Evolutionary conservation across 352 stramenopile species (phyloP), one percentile per base, ranked within the genome.

Genomic region (Globisporangium radiosum): DNA sequence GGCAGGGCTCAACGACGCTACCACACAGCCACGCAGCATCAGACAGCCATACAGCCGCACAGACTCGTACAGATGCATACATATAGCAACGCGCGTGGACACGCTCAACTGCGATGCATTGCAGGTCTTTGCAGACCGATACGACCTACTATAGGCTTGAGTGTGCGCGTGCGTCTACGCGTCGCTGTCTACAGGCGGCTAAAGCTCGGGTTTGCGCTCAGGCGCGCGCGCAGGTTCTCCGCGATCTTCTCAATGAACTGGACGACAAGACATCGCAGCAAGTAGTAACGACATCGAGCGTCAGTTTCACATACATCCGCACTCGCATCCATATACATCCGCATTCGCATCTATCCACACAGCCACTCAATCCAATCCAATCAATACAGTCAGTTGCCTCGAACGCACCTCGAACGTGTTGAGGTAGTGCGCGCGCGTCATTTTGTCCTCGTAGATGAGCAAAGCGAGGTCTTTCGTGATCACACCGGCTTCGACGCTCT

Each of bases 401-500:
- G 47, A 17, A 43, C 40, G 7, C 8, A 53, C 49, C 33, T 72
- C 63, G 54, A 85, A 85, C 39, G 87, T 95, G 62, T 85, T 83
- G 49, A 90, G 75, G 73, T 92, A 96, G 64, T 96, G 75, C 56
- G 90, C 78, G 61, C 74, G 79, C 59, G 72, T 87, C 45, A 92
- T 65, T 56, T 81, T 76, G n/a, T 66, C 65, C 52, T 78, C 86
- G 72, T 94, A 72, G 59, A 94, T 81, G 65, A 85, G 77, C 62
- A 95, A 64, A 52, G 86, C 86, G 14, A 95, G 69, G 60, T 96
- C 88, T 66, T 96, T 96, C 57, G 88, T 96, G 83, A 95, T 94
- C 55, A 85, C 50, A 40, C 86, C 86, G 37, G 52, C 69, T 65
- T 96, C 87, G n/a, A 96, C 83, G 51, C 72, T 92, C 39, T 90